Conservation (phyloP, 345 rosid genomes). For the Dovyalis caffra region DNA sequence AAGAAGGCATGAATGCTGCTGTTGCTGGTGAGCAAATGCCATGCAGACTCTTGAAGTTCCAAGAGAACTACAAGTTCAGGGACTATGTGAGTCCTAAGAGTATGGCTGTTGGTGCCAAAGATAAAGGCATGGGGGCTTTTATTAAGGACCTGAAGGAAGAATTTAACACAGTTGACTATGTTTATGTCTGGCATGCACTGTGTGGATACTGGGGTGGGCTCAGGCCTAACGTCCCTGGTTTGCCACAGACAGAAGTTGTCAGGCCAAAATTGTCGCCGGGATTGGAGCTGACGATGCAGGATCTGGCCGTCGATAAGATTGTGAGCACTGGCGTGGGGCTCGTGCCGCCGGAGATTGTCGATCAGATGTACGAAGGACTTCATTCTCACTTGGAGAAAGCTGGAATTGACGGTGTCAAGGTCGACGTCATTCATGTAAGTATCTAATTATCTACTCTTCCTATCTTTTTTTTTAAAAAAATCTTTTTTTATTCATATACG, state of each 20-base stretch:
- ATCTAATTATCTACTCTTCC: neutral
- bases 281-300: slow-evolving; percentile 71
- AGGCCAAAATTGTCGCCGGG: slow-evolving; percentile 72
- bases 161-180: slow-evolving; percentile 67
- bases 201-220: slow-evolving; percentile 98
- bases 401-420: slow-evolving; percentile 97
- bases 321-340: slow-evolving; percentile 65
- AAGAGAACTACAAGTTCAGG: slow-evolving; percentile 84
- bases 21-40: slow-evolving; percentile 98
- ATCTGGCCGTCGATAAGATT: slow-evolving; percentile 93
- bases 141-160: slow-evolving; percentile 74
- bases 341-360: slow-evolving; percentile 63
- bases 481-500: too few relatives aligned
- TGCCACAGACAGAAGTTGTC: slow-evolving; percentile 46
- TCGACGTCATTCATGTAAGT: slow-evolving; percentile 96
- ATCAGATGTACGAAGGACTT: slow-evolving; percentile 75
- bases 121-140: slow-evolving; percentile 78
- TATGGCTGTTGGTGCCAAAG: neutral
- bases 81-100: slow-evolving; percentile 54
- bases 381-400: slow-evolving; percentile 66
- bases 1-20: slow-evolving; percentile 69
- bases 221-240: slow-evolving; percentile 63
- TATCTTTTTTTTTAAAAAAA: too few relatives aligned
- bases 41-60: slow-evolving; percentile 70
- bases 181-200: slow-evolving; percentile 95